Evolutionary conservation across 306 rosid genomes (phyloP).

Genomic region (Vachellia pachyceras): DNA sequence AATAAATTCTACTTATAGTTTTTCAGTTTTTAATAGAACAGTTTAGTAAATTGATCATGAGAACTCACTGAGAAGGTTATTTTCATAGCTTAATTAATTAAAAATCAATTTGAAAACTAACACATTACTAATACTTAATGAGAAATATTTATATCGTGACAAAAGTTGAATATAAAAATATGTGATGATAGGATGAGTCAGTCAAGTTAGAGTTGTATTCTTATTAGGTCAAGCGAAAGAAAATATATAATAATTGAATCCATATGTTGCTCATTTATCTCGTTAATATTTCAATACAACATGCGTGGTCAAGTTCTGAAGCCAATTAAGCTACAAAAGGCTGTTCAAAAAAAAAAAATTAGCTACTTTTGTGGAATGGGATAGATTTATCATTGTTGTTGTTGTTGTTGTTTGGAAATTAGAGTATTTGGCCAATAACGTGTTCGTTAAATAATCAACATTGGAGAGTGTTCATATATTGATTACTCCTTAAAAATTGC

Average conservation of each 20-base stretch:
- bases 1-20: too few species aligned
- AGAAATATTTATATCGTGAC: background rate
- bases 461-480: too few species aligned
- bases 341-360: too few species aligned
- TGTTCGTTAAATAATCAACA: background rate
- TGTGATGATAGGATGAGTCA: background rate
- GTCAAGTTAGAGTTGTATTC: background rate
- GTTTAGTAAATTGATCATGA: background rate
- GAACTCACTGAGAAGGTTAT: background rate
- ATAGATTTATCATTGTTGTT: background rate
- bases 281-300: background rate
- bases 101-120: background rate
- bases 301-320: too few species aligned
- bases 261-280: constrained; percentile 4
- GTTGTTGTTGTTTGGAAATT: too few species aligned
- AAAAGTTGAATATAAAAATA: background rate
- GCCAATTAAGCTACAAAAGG: too few species aligned
- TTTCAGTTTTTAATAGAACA: background rate
- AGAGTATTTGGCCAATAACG: background rate
- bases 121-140: too few species aligned
- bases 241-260: background rate
- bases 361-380: background rate
- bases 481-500: background rate
- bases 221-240: background rate
- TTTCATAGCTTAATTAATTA: background rate